Evolutionary conservation across 352 stramenopile genomes (phyloP), one percentile per base, ranked within the genome.

Genomic region (Globisporangium barbulae): DNA sequence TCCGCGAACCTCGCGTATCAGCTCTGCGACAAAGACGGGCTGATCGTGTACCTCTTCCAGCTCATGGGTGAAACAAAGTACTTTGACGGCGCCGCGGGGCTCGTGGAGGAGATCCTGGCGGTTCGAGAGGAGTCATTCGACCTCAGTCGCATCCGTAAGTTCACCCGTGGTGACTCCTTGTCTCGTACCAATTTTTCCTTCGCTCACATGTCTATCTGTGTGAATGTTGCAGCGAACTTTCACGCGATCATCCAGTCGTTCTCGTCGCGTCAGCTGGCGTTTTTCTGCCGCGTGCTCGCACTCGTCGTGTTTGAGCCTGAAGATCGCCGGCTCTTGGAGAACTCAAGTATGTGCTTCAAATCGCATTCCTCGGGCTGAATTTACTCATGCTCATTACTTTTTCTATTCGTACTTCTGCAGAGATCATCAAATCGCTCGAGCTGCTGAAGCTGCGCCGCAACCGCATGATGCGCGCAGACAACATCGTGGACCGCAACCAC

Each of bases 261-360:
- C 56, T 97, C 82, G 9, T 97, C 89, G 37, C 83, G 94, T 13
- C 93, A 98, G 60, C 74, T 98, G 45, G 93, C 94, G 13, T 97
- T 98, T 72, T 98, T 98, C 71, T 98, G 94, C 55, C 89, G 96
- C n/a, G 93, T 98, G 33, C 78, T 99, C 25, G 95, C 93, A 3
- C 78, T 99, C 7, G 80, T 98, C 6, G 81, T 98, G 22, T 98
- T 98, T 75, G 94, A 98, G 65, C 93, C 93, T 1, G 96, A 98
- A 69, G 96, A 98, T 65, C 85, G 96, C 19, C 84, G 96, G 37
- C 73, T 98, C 1, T 74, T 98, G 25, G 94, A 98, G 61, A 96
- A 80, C 59, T 90, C 92, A 19, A 92, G 85, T 94, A 64, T 35
- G 75, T 81, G 28, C n/a, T 42, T 52, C 13, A 3, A 19, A 15